These are phyloP conservation scores for Malassezia arunalokei DNA, from an alignment of 1,284 basidiomycete species.

Conservation along the genomic window DNA sequence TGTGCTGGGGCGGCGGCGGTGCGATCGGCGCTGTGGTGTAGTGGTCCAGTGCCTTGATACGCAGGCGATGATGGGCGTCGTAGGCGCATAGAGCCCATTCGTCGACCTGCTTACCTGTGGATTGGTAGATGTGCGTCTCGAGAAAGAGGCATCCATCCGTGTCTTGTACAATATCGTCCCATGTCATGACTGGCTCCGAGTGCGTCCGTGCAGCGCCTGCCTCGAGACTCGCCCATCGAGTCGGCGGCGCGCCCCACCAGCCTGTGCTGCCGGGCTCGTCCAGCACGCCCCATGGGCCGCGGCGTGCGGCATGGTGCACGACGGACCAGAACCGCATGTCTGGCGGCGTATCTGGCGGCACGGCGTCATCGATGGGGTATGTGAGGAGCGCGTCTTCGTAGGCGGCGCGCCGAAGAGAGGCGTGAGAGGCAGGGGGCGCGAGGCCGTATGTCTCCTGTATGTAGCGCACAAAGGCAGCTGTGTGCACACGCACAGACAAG, in stretches of 20 bases:
- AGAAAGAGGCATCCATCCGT: conserved; percentile 2
- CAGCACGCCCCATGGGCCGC: conserved; percentile 23
- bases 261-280: conserved; percentile 17
- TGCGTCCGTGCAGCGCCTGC: not conserved
- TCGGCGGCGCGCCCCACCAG: conserved; percentile 21
- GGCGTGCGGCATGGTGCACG: conserved; percentile 18
- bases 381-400: conserved; percentile 7
- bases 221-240: not conserved
- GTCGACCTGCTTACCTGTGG: conserved; percentile 1
- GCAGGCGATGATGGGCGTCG: not conserved
- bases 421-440: conserved; percentile 19
- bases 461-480: conserved; percentile 20
- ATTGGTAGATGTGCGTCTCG: not conserved
- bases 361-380: not conserved
- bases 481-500: conserved; percentile 13
- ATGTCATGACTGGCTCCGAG: not conserved
- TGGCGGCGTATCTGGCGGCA: not conserved
- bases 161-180: not conserved
- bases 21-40: not conserved
- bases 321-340: conserved; percentile 31
- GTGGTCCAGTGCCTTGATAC: not conserved
- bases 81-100: conserved; percentile 4
- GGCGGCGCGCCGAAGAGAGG: conserved; percentile 12
- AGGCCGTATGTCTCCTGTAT: conserved; percentile 27
- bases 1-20: conserved; percentile 9